These are phyloP conservation scores for Chlamydomonas sp. DNA, from an alignment of 139 green algal genomes.

Conservation along the genomic window DNA sequence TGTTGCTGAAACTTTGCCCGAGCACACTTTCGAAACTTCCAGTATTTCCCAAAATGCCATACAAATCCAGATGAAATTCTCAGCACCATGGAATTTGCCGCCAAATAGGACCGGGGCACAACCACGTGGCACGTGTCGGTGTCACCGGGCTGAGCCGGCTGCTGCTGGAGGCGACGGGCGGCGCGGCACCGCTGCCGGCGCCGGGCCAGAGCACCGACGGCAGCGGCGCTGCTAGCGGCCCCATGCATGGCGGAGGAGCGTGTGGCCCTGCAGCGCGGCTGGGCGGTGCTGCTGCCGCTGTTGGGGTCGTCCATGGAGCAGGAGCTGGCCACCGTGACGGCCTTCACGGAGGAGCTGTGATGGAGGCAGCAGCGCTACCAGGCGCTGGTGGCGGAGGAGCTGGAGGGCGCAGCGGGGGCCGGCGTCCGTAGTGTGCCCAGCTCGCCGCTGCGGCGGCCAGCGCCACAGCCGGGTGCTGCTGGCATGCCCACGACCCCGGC, in stretches of 20 bases:
- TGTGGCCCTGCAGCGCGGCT: not conserved
- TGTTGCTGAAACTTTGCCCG: no score
- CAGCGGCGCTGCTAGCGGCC: not conserved
- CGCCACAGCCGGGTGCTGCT: not conserved
- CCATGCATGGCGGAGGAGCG: not conserved
- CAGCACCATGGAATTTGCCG: no score
- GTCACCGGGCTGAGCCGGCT: slow-evolving; percentile 5
- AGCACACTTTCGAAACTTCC: no score
- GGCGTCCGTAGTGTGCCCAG: not conserved
- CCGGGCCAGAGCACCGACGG: not conserved
- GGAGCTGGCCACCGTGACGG: not conserved
- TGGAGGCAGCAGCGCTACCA: not conserved
- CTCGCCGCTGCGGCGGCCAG: not conserved
- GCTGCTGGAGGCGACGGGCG: not conserved
- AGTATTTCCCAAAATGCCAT: no score
- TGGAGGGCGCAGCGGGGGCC: not conserved
- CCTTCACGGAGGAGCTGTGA: not conserved
- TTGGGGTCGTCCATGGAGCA: not conserved
- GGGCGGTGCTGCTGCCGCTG: slow-evolving; percentile 20
- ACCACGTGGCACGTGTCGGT: slow-evolving; percentile 7
- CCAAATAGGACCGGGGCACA: no score
- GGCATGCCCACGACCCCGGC: not conserved
- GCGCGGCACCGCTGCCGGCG: not conserved
- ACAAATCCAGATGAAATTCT: no score
- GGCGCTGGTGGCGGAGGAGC: not conserved